These are phyloP conservation scores for Aureobasidium zeae DNA, from an alignment of 2,329 filamentous ascomycete genomes.

Conservation along the genomic window DNA sequence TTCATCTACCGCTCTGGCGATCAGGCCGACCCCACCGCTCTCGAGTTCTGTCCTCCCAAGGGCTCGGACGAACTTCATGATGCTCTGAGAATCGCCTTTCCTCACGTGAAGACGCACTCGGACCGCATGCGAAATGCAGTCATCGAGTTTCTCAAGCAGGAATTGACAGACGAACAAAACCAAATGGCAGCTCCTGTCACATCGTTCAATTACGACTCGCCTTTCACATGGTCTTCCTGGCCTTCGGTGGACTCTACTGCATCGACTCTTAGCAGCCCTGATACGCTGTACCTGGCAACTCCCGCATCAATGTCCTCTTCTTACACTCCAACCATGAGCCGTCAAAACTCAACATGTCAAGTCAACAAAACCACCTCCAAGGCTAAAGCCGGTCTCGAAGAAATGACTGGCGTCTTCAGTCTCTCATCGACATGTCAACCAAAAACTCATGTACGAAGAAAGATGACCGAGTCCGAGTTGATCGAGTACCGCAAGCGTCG, in stretches of 20 bases:
- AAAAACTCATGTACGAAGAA: slow-evolving; percentile 28
- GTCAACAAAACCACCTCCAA: neutral
- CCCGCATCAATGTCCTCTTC: slow-evolving; percentile 25
- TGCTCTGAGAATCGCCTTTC: slow-evolving; percentile 28
- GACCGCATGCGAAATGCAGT: slow-evolving; percentile 33
- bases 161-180: slow-evolving; percentile 25
- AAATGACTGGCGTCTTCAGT: slow-evolving; percentile 33
- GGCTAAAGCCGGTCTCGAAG: slow-evolving; percentile 24
- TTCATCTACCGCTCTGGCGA: slow-evolving; percentile 29
- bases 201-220: slow-evolving; percentile 7
- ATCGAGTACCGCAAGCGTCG: slow-evolving; percentile 31
- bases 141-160: slow-evolving; percentile 31
- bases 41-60: slow-evolving; percentile 31
- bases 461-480: slow-evolving; percentile 33
- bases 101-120: slow-evolving; percentile 29
- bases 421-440: slow-evolving; percentile 26
- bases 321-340: slow-evolving; percentile 10
- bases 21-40: slow-evolving; percentile 26
- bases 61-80: slow-evolving; percentile 33
- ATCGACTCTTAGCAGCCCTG: slow-evolving; percentile 27
- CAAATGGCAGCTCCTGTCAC: slow-evolving; percentile 20
- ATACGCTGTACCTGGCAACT: slow-evolving; percentile 23
- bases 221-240: slow-evolving; percentile 23
- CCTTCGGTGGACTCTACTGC: slow-evolving; percentile 26
- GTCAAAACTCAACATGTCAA: slow-evolving; percentile 7